Conservation (phyloP, 176 grass and related monocot genomes). For the Oryza glaberrima region DNA sequence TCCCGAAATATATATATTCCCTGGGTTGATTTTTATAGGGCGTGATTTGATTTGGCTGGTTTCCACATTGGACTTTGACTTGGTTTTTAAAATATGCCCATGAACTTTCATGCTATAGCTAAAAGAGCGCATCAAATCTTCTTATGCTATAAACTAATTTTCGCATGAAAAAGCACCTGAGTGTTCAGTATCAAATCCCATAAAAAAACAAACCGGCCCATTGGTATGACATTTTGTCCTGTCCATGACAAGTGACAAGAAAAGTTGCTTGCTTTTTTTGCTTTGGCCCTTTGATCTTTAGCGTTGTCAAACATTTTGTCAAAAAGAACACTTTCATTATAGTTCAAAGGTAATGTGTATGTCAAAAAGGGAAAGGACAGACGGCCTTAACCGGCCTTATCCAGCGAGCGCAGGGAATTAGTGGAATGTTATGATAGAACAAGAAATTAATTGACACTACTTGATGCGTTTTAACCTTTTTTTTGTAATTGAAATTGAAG, state of each 20-base stretch:
- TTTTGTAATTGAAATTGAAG: no score
- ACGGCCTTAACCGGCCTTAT: not conserved
- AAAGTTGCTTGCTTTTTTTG: slow-evolving; percentile 10
- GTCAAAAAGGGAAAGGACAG: not conserved
- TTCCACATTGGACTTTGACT: not conserved
- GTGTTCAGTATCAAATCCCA: not conserved
- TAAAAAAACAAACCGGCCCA: not conserved
- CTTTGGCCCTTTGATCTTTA: not conserved
- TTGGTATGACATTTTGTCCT: not conserved
- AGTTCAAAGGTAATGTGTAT: not conserved
- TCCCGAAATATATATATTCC: not conserved
- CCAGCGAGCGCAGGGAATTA: not conserved
- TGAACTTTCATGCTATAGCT: not conserved
- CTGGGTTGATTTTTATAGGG: not conserved
- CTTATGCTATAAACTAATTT: not conserved
- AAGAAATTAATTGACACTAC: not conserved
- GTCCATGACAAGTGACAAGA: not conserved
- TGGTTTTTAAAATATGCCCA: not conserved
- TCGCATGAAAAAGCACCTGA: not conserved
- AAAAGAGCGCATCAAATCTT: not conserved
- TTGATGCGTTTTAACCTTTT: no score
- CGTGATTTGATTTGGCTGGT: not conserved
- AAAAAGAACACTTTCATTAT: not conserved
- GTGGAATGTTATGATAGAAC: not conserved
- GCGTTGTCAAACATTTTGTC: not conserved